Base-by-base conservation (phyloP, 2,329 filamentous ascomycete genomes). In the Teratosphaeria epicoccoides region DNA sequence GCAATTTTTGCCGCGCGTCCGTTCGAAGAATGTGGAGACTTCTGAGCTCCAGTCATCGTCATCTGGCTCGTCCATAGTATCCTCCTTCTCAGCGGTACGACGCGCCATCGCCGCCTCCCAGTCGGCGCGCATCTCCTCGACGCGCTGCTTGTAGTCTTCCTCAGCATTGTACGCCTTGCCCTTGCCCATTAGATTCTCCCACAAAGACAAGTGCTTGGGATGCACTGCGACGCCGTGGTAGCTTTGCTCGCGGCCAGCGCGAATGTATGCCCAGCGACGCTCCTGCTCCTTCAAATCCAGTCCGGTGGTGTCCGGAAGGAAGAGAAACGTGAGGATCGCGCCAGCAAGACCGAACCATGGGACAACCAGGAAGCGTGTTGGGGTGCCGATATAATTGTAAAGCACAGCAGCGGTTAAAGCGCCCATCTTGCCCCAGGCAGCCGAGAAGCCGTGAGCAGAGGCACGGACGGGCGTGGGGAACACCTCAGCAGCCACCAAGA, bases 221-320 rank as follows among this genome's bases (percentile, higher is more conserved):
- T 97, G 89, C 54, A 97, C 83, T 54, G 91, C 91, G 50, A 95
- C 84, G 59, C 91, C 91, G 72, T 95, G 90, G 75, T 97, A 97
- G 47, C 96, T 88, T 25, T 81, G 56, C 59, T 83, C 84, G 54
- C 82, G 82, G 55, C 88, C 89, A 2, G 81, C 76, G 54, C 88
- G 84, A 68, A 97, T 88, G 72, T 85, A 96, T 52, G 77, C 73
- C 90, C 91, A 97, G 64, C 91, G 84, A 58, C 91, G 87, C 73
- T 97, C 91, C 73, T 96, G 90, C 71, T 97, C 91, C 77, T 95
- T 95, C 57, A 97, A 82, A 67, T 97, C 91, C 37, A 97, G 85
- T 52, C 91, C 91, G 9, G 90, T 96, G 62, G 91, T 97, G 68
- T 97, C 91, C n/a, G 91, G 91, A 26, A 97, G 83, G 78, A 88